Conservation (phyloP, 768 basidiomycete genomes). For the Chalciporus pseudorubinellus region DNA sequence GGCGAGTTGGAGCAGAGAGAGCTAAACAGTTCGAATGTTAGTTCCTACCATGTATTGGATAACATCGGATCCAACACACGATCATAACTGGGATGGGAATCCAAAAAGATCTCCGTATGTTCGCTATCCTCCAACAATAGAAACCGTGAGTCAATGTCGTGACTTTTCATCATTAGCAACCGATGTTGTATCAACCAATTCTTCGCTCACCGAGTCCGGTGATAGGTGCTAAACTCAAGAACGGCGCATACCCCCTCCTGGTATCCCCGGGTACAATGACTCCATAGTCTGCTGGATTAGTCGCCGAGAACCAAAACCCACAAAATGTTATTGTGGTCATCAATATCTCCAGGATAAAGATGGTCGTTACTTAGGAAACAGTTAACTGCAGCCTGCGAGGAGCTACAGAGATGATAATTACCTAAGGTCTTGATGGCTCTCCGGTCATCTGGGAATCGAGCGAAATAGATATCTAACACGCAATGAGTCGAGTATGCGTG, state of each 20-base stretch:
- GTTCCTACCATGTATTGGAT: no score
- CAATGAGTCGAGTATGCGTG: neutral
- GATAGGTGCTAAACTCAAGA: neutral
- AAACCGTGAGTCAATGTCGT: conserved; percentile 19
- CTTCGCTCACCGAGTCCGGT: conserved; percentile 19
- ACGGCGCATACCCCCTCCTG: no score
- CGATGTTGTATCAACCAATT: neutral
- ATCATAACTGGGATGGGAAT: no score
- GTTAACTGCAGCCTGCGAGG: neutral
- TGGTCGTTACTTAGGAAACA: conserved; percentile 1
- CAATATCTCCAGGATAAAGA: conserved; percentile 17
- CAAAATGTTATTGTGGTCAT: conserved; percentile 12
- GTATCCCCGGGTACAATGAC: no score
- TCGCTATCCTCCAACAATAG: conserved; percentile 24
- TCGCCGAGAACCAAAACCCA: conserved; percentile 9
- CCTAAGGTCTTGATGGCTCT: conserved; percentile 14
- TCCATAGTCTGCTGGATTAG: no score
- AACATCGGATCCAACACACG: no score
- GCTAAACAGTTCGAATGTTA: no score
- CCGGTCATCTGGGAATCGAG: conserved; percentile 14
- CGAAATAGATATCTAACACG: conserved; percentile 20
- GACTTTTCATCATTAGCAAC: neutral
- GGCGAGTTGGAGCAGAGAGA: no score
- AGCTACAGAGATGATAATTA: neutral
- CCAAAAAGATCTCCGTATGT: neutral